These are phyloP conservation scores for Pichia gijzeniarum DNA, from an alignment of 805 yeast species.

Conservation along the genomic window DNA sequence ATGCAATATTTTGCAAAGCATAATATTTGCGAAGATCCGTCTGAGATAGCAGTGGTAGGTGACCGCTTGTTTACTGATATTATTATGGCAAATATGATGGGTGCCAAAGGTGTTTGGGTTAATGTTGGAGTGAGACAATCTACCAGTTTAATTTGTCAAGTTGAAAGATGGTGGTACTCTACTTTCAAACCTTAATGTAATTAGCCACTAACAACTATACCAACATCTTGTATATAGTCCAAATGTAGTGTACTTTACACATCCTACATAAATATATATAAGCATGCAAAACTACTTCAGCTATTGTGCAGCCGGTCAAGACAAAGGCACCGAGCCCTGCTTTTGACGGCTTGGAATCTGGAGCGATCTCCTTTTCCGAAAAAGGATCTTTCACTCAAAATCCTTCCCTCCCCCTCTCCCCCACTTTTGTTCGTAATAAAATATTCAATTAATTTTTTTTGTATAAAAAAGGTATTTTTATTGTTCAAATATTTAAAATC, in stretches of 20 bases:
- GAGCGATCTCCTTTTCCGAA: neutral
- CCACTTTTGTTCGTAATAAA: too few species aligned
- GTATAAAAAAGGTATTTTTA: neutral
- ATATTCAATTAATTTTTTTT: too few species aligned
- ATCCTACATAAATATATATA: neutral
- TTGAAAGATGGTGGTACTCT: conserved; percentile 39
- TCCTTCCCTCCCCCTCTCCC: too few species aligned
- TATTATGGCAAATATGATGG: conserved; percentile 92
- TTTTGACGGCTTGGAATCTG: neutral
- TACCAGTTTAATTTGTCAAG: conserved; percentile 41
- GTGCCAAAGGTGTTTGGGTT: conserved; percentile 79
- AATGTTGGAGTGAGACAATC: conserved; percentile 64
- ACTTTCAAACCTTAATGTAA: conserved; percentile 6
- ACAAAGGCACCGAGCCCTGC: neutral
- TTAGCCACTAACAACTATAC: too few species aligned
- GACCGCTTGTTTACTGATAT: conserved; percentile 90
- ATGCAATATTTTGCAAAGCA: conserved; percentile 47
- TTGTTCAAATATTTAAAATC: neutral
- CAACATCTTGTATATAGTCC: too few species aligned
- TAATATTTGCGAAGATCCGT: conserved; percentile 40
- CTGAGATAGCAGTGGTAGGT: conserved; percentile 80
- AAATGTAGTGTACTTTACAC: too few species aligned
- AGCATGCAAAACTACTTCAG: too few species aligned
- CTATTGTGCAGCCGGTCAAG: neutral
- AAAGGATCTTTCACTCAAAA: neutral